These are phyloP conservation scores for Penicillium coprophilum DNA, from an alignment of 495 filamentous ascomycete genomes.

Conservation along the genomic window DNA sequence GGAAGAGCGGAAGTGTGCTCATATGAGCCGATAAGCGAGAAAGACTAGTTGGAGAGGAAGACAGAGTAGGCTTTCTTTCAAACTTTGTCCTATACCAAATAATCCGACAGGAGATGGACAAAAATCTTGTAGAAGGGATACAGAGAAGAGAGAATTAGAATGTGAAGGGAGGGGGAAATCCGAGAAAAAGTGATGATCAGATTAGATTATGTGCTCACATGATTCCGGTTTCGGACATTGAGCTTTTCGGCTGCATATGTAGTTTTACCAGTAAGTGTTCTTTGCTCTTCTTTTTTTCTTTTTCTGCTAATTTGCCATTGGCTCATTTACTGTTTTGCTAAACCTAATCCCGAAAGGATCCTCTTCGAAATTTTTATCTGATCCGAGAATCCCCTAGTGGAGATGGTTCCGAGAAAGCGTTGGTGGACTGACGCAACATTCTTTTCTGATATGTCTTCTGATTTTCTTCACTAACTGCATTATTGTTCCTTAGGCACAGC, in stretches of 20 bases:
- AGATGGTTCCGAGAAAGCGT: conserved; percentile 16
- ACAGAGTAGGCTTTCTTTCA: neutral
- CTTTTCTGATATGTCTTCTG: neutral
- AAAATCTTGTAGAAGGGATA: neutral
- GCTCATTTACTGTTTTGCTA: neutral
- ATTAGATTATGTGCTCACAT: conserved; percentile 46
- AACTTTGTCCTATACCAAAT: neutral
- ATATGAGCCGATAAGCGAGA: conserved; percentile 39
- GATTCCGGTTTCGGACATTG: conserved; percentile 33
- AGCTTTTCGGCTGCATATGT: conserved; percentile 12
- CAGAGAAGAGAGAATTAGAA: conserved; percentile 9
- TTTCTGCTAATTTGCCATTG: conserved; percentile 1
- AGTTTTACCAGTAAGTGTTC: neutral
- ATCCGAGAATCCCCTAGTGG: conserved; percentile 19
- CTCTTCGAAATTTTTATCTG: conserved; percentile 25
- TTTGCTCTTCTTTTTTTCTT: conserved; percentile 1
- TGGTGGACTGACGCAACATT: conserved; percentile 27
- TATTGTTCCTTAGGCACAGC: neutral
- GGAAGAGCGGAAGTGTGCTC: conserved; percentile 46
- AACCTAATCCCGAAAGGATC: neutral
- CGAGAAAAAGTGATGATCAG: conserved; percentile 40
- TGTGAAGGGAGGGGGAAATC: conserved; percentile 18
- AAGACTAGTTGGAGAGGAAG: conserved; percentile 9
- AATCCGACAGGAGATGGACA: neutral
- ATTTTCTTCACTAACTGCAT: conserved; percentile 16